Conservation (phyloP, 768 basidiomycete genomes). For the Hericium erinaceus region DNA sequence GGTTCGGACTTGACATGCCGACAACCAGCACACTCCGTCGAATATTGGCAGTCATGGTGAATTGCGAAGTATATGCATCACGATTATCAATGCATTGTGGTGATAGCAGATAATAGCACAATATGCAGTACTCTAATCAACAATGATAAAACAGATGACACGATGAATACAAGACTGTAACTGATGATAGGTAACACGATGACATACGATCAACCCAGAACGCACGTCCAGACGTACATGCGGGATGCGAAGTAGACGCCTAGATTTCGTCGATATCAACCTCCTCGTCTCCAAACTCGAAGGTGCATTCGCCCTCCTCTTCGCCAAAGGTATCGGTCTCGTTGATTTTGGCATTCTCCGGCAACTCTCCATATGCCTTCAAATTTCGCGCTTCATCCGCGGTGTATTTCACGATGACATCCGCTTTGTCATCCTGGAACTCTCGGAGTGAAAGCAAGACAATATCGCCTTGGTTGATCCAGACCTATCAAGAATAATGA, state of each 20-base stretch:
- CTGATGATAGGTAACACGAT: not conserved
- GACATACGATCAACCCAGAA: not conserved
- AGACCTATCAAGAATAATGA: slow-evolving; percentile 51
- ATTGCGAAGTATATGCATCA: not conserved
- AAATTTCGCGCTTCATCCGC: slow-evolving; percentile 89
- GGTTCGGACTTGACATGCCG: not conserved
- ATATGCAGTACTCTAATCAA: slow-evolving; percentile 10
- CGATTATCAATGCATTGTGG: not conserved
- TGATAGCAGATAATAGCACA: not conserved
- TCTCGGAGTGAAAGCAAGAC: slow-evolving; percentile 91
- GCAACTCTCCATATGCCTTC: slow-evolving; percentile 97
- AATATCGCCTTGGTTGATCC: slow-evolving; percentile 99
- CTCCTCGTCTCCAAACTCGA: slow-evolving; percentile 87
- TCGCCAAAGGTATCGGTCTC: slow-evolving; percentile 92
- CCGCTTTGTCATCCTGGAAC: slow-evolving; percentile 98
- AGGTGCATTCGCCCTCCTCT: slow-evolving; percentile 82
- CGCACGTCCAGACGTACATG: slow-evolving; percentile 15
- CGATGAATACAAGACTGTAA: slow-evolving; percentile 9
- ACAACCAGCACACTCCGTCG: not conserved
- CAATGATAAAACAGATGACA: slow-evolving; percentile 8
- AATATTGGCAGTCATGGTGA: too few relatives aligned
- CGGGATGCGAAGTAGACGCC: slow-evolving; percentile 10
- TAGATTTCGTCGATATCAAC: slow-evolving; percentile 89
- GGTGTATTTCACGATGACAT: slow-evolving; percentile 99
- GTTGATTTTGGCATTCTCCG: slow-evolving; percentile 94